Conservation (phyloP, 148 eudicot genomes). For the Rhododendron mucronatum region DNA sequence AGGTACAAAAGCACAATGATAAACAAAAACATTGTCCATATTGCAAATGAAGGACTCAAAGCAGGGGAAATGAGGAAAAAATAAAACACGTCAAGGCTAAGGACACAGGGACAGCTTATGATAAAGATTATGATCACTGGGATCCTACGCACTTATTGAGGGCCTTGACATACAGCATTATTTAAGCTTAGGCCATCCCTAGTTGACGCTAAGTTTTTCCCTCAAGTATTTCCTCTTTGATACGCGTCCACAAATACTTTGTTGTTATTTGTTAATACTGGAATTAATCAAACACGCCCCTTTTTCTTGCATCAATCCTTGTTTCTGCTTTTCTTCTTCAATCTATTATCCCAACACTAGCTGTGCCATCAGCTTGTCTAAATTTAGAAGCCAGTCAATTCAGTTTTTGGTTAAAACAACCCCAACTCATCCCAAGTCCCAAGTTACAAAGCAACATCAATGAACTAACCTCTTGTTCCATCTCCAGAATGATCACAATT, state of each 20-base stretch:
- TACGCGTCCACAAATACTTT: background rate
- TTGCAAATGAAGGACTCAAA: background rate
- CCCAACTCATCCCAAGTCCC: too few relatives aligned
- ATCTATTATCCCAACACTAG: background rate
- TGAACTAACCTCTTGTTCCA: slow-evolving; percentile 25
- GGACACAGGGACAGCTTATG: background rate
- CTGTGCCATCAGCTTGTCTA: background rate
- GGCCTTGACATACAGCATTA: background rate
- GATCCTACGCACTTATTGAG: background rate
- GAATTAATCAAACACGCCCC: background rate
- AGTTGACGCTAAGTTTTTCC: background rate
- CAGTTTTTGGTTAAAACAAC: too few relatives aligned
- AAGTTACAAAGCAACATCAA: background rate
- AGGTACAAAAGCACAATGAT: background rate
- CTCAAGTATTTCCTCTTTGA: background rate
- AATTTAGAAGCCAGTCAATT: too few relatives aligned
- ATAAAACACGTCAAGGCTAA: background rate
- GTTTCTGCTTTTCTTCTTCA: background rate
- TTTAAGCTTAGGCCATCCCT: background rate
- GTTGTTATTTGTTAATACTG: background rate
- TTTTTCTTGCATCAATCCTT: background rate
- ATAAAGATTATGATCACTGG: background rate
- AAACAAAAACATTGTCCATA: background rate
- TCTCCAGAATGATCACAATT: slow-evolving; percentile 13
- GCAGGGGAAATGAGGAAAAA: background rate